These are phyloP conservation scores for Suillus americanus DNA, from an alignment of 768 basidiomycete genomes.

Conservation along the genomic window DNA sequence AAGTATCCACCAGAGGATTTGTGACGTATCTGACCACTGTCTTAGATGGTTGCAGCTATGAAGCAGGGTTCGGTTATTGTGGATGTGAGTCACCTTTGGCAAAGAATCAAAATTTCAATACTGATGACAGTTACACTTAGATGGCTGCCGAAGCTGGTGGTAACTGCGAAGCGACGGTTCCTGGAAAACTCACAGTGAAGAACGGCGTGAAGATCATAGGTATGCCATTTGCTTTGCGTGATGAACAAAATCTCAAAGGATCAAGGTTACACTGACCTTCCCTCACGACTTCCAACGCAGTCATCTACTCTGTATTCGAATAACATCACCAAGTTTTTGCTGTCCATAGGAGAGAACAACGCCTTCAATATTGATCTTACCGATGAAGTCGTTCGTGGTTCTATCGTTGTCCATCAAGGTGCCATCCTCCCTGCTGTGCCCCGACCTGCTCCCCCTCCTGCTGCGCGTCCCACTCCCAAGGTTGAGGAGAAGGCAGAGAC, in stretches of 20 bases:
- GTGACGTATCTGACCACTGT: slow-evolving; percentile 11
- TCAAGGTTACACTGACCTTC: slow-evolving; percentile 79
- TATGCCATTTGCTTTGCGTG: slow-evolving; percentile 23
- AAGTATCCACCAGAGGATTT: slow-evolving; percentile 5
- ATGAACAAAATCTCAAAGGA: neutral
- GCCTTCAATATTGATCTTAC: slow-evolving; percentile 68
- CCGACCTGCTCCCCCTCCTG: slow-evolving; percentile 64
- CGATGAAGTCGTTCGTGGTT: slow-evolving; percentile 84
- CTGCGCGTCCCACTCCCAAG: slow-evolving; percentile 49
- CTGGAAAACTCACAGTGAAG: slow-evolving; percentile 68
- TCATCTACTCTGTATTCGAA: slow-evolving; percentile 90
- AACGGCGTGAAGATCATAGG: slow-evolving; percentile 85
- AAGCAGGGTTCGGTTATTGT: slow-evolving; percentile 89
- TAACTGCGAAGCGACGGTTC: slow-evolving; percentile 80
- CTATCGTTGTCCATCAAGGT: slow-evolving; percentile 72
- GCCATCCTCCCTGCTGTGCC: slow-evolving; percentile 65
- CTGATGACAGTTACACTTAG: slow-evolving; percentile 21
- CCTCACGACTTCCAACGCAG: slow-evolving; percentile 87
- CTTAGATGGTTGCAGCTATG: slow-evolving; percentile 82
- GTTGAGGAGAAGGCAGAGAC: slow-evolving; percentile 44
- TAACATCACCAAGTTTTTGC: slow-evolving; percentile 86
- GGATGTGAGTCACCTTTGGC: slow-evolving; percentile 40
- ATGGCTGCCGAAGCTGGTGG: slow-evolving; percentile 85
- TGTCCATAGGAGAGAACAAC: slow-evolving; percentile 69
- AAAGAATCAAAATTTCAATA: neutral